Percentiles rank a stretch among this genome's conserved stretches.
Conservation (phyloP, 192 early-diverging fungal genomes). For the Chytriomyces hyalinus region DNA sequence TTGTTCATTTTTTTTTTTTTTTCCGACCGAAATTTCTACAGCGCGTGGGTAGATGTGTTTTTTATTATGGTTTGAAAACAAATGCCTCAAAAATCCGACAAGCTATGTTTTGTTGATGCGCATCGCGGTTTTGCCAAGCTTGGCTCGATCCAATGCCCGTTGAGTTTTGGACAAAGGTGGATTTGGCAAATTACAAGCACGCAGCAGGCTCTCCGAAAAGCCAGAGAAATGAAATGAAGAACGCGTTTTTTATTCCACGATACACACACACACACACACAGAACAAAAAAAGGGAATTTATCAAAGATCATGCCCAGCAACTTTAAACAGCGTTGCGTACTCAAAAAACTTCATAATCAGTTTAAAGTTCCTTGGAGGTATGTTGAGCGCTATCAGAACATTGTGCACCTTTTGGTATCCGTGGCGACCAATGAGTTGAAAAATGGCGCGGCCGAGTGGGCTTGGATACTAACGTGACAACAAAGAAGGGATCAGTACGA, state of each 20-base stretch:
- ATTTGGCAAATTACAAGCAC: too few species aligned
- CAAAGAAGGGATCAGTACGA: background rate
- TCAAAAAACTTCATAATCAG: conserved; percentile 65
- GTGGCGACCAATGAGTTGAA: conserved; percentile 83
- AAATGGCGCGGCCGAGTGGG: conserved; percentile 79
- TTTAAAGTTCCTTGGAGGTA: conserved; percentile 76
- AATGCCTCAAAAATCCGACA: too few species aligned
- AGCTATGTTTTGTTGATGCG: too few species aligned
- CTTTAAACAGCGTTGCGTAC: conserved; percentile 55
- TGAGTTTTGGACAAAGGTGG: too few species aligned
- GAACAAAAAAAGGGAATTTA: background rate
- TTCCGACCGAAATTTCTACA: too few species aligned
- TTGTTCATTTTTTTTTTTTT: too few species aligned
- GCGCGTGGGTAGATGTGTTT: too few species aligned
- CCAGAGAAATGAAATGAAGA: background rate
- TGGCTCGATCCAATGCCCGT: too few species aligned
- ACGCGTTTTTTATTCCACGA: background rate
- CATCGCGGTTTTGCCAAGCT: too few species aligned
- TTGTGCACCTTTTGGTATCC: conserved; percentile 94
- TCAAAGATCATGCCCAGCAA: conserved; percentile 5
- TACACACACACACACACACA: background rate
- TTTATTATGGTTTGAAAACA: too few species aligned
- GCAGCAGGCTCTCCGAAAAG: too few species aligned
- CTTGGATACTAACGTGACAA: conserved; percentile 75
- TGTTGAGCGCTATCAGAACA: conserved; percentile 85